Evolutionary conservation across 2,329 filamentous ascomycete species (phyloP), one percentile per base, ranked within the genome.

Genomic region (Ilyonectria robusta): DNA sequence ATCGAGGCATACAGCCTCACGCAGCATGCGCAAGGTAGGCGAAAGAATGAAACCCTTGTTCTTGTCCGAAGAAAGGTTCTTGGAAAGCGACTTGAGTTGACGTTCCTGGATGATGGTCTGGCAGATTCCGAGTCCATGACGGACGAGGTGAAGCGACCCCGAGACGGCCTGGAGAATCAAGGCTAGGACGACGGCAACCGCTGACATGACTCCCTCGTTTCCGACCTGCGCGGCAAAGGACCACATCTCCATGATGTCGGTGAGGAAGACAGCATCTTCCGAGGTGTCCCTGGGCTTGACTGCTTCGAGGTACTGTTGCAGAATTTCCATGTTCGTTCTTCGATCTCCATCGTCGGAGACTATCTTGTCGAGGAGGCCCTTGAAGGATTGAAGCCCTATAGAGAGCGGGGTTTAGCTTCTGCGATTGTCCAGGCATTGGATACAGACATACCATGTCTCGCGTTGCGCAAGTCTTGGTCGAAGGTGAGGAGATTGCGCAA

Each of bases 181-280:
- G 2, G 94, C 93, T 33, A 99, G 83, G 8, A 94, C 91, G 1
- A 95, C 93, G 2, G 93, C 91, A 3, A 96, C 90, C 8, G 93
- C 89, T 1, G 94, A 95, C 77, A 96, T 87, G 66, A 98, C 84
- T 61, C 90, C 88, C 65, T 97, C 94, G 72, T 95, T 92, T 77
- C 93, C 94, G 71, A 90, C 89, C 78, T 93, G 91, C 33, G 90
- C 90, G 4, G 93, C 94, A 82, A 93, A 94, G 54, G 90, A 91
- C 95, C 95, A 98, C 66, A 91, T 94, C 74, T 97, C 93, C 81
- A 97, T 93, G 44, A 98, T 83, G 74, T 97, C 94, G 2, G 87
- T 83, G 33, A 98, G 87, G 72, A 91, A 94, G 26, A 91, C 84
- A 7, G 88, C 85, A 62, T 84, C 82, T 62, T 84, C 80, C 51